Evolutionary conservation across 106 monocot species (phyloP).

Genomic region (Posidonia australis): DNA sequence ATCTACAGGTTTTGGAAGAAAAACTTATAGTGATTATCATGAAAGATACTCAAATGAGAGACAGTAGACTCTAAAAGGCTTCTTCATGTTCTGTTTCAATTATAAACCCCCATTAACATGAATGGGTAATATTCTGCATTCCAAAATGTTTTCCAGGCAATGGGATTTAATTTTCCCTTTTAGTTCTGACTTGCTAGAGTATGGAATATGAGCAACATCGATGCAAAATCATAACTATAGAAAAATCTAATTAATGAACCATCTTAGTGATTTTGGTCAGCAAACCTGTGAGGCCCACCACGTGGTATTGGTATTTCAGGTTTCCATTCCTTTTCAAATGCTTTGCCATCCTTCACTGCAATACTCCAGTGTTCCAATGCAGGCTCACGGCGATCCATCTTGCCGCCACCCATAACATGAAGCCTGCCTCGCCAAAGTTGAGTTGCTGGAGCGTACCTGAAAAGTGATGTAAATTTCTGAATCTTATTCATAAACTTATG

Average conservation of each 20-base stretch:
- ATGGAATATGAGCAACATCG: too few relatives aligned
- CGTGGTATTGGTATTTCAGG: constrained; percentile 81
- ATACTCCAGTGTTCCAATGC: constrained; percentile 91
- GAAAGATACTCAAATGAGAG: not conserved
- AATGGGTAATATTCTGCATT: too few relatives aligned
- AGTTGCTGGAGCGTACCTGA: constrained; percentile 90
- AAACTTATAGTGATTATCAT: not conserved
- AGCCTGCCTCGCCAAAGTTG: constrained; percentile 95
- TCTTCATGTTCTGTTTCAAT: too few relatives aligned
- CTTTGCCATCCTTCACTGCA: constrained; percentile 85
- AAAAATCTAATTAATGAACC: not conserved
- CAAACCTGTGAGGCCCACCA: constrained; percentile 86
- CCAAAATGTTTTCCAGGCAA: too few relatives aligned
- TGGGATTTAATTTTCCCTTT: too few relatives aligned
- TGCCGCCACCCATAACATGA: constrained; percentile 97
- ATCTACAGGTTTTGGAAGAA: not conserved
- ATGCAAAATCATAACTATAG: not conserved
- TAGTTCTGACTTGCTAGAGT: too few relatives aligned
- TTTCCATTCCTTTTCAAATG: constrained; percentile 73
- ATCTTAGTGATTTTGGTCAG: not conserved
- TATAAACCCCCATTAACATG: too few relatives aligned
- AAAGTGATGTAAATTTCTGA: not conserved
- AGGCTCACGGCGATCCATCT: constrained; percentile 81
- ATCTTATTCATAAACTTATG: too few relatives aligned
- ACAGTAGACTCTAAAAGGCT: too few relatives aligned